Conservation (phyloP, 208 protist genomes). For the Acanthamoeba culbertsoni region DNA sequence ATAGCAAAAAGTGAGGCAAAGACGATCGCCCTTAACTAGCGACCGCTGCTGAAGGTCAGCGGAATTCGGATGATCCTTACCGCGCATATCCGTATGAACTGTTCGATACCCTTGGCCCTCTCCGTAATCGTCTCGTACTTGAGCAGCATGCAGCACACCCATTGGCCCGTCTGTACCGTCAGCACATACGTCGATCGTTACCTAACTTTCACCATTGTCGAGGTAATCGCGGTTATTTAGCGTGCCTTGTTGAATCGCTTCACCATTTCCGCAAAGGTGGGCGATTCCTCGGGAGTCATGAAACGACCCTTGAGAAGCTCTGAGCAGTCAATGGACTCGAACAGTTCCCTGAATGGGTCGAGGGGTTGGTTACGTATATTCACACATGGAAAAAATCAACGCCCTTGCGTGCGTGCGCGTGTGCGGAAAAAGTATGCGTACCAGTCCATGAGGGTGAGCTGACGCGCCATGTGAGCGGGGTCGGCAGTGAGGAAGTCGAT, state of each 20-base stretch:
- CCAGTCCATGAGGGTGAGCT: constrained; percentile 28
- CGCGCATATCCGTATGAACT: background rate
- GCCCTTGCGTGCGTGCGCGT: background rate
- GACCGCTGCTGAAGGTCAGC: background rate
- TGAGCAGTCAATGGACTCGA: background rate
- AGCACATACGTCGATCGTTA: background rate
- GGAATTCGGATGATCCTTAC: background rate
- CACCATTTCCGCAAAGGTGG: constrained; percentile 15
- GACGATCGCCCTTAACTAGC: no score
- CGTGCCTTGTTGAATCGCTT: constrained; percentile 24
- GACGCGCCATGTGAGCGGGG: background rate
- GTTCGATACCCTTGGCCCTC: background rate
- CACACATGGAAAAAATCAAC: background rate
- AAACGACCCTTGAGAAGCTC: constrained; percentile 10
- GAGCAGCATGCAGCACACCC: background rate
- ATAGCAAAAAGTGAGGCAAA: background rate
- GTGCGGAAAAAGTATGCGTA: background rate
- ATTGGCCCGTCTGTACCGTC: constrained; percentile 41
- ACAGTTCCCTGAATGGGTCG: background rate
- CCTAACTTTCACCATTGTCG: background rate
- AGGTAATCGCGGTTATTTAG: background rate
- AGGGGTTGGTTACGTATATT: no score
- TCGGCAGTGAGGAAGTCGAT: constrained; percentile 13
- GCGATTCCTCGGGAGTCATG: background rate
- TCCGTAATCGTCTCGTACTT: constrained; percentile 10